These are phyloP conservation scores for Talinum fruticosum DNA, from an alignment of 148 eudicot species.

Conservation along the genomic window DNA sequence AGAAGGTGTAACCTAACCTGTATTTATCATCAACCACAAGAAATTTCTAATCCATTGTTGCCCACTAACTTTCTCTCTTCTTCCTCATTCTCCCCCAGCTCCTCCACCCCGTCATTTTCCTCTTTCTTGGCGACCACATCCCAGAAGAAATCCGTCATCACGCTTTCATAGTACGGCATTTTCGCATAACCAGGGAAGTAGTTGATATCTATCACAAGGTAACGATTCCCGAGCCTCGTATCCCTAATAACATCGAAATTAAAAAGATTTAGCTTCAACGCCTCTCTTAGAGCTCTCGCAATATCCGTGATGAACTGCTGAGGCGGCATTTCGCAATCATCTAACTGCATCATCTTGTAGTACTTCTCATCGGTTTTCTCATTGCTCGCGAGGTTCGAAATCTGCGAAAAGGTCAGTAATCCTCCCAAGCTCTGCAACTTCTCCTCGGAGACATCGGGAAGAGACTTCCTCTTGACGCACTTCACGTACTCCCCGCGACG, in stretches of 20 bases:
- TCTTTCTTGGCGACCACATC: constrained; percentile 16
- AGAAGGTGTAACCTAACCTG: background rate
- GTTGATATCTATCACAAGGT: constrained; percentile 32
- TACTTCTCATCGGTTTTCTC: constrained; percentile 26
- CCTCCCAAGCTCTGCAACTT: constrained; percentile 25
- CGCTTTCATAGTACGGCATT: constrained; percentile 23
- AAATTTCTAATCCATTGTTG: background rate
- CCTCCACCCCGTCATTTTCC: background rate
- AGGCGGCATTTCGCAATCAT: constrained; percentile 33
- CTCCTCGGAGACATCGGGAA: constrained; percentile 39
- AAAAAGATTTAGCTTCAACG: constrained; percentile 31
- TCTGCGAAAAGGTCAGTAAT: constrained; percentile 32
- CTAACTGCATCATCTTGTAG: constrained; percentile 34
- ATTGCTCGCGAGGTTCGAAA: constrained; percentile 27
- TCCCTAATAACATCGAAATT: constrained; percentile 45
- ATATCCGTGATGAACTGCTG: constrained; percentile 29
- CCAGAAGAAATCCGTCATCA: constrained; percentile 26
- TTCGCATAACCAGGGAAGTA: constrained; percentile 33
- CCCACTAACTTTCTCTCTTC: constrained; percentile 6
- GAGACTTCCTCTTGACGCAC: constrained; percentile 40
- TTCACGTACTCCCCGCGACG: constrained; percentile 40
- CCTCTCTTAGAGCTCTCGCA: constrained; percentile 33
- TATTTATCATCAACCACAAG: background rate
- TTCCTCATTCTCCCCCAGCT: background rate
- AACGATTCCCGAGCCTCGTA: constrained; percentile 23